Base-by-base conservation (phyloP, 768 basidiomycete genomes). In the Pleurotus tuber-regium region DNA sequence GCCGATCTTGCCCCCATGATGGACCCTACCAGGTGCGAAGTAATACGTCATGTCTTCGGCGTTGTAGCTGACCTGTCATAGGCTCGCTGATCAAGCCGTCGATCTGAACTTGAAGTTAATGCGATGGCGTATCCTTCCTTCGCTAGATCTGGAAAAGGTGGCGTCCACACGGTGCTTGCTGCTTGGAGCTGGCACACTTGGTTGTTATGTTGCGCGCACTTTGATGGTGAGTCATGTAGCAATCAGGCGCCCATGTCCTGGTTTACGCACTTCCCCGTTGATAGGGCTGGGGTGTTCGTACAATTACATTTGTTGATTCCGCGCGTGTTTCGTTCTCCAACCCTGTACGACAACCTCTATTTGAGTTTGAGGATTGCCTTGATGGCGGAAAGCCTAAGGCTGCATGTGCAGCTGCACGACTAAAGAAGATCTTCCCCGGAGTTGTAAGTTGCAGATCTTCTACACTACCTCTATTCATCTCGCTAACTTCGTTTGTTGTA, bases 41-140 rank as follows among this genome's bases (percentile, higher is more conserved):
- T 7, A 47, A 24, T n/a, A 29, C 23, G 16, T 36, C 28, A 28
- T 19, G 44, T 16, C 14, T n/a, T 12, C n/a, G 3, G 7, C 31
- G 23, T 7, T n/a, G 2, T 10, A 19, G n/a, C 4, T 43, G 24
- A 40, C 40, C 33, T 48, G 19, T 40, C 9, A 18, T 56, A 93
- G 93, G 58, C 79, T 98, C 4, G 95, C 96, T 1, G 85, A 91
- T 57, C 96, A 99, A 67, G 97, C 97, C 0, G 93, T 98, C n/a
- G 94, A 98, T 68, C 74, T 99, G 33, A 99, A 98, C 63, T 74
- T 98, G 42, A 98, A 98, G 64, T 78, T 99, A 35, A 98, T 99
- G 96, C 82, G 92, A 16, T 98, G 96, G 96, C 81, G 96, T 16
- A 93, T 98, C 57, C 73, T 98, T 16, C 97, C 97, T 11, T 71